phyloP scores from a whole-genome alignment of 768 basidiomycete species.

The Hygrophoropsis aurantiaca region DNA sequence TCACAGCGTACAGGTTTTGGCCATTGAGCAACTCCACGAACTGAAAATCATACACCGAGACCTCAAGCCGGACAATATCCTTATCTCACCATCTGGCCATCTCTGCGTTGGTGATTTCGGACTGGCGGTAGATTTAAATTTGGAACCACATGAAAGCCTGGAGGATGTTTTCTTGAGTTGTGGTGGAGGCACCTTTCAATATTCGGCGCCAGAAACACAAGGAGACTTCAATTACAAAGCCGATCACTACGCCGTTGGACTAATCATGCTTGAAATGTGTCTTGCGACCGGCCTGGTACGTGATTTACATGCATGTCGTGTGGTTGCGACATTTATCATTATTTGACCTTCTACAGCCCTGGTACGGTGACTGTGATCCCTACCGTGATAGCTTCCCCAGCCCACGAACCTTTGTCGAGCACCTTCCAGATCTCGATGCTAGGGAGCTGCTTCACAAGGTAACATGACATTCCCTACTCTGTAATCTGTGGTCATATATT shows the following conservation, averaged over 20 bases:
- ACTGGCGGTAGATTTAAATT: neutral
- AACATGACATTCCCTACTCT: no score
- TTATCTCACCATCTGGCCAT: neutral
- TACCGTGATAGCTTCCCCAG: no score
- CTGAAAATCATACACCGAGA: neutral
- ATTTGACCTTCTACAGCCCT: neutral
- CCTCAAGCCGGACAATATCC: neutral
- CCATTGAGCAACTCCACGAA: neutral
- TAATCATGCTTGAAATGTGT: conserved; percentile 13
- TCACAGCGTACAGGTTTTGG: neutral
- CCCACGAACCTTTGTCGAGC: no score
- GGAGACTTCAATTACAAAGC: neutral
- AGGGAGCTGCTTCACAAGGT: no score
- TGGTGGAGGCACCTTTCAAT: neutral
- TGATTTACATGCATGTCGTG: neutral
- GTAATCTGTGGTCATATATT: no score
- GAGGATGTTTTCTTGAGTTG: no score
- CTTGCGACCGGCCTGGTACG: neutral
- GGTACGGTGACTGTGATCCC: neutral
- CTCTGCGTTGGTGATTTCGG: neutral
- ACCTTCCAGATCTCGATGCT: no score
- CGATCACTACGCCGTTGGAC: conserved; percentile 10
- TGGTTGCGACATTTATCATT: neutral
- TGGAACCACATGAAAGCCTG: neutral
- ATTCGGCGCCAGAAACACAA: conserved; percentile 1